phyloP scores from a whole-genome alignment of 345 rosid species.

The Salix purpurea region DNA sequence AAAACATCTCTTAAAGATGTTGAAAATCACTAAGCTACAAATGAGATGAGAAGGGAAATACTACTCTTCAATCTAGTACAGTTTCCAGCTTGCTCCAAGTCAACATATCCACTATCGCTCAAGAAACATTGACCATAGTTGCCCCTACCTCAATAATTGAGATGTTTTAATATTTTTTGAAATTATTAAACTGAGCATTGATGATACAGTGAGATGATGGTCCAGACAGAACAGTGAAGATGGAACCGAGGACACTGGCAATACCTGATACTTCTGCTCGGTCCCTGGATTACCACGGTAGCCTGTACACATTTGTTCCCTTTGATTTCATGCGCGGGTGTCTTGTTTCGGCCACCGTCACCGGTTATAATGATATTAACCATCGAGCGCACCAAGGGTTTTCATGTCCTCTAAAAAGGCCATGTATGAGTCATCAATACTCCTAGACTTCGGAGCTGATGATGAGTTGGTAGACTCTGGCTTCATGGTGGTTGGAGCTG shows the following conservation, averaged over 20 bases:
- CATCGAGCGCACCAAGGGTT: constrained; percentile 94
- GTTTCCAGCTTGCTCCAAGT: background rate
- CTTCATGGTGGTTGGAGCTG: constrained; percentile 40
- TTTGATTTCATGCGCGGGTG: background rate
- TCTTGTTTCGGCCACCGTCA: background rate
- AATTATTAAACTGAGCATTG: background rate
- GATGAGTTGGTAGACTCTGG: constrained; percentile 41
- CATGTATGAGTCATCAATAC: constrained; percentile 81
- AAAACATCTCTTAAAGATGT: background rate
- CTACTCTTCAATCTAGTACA: background rate
- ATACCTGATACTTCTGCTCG: background rate
- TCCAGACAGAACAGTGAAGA: background rate
- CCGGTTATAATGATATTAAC: constrained; percentile 29
- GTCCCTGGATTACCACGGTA: background rate
- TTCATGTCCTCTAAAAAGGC: constrained; percentile 98
- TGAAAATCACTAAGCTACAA: background rate
- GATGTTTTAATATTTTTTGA: background rate
- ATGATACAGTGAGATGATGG: background rate
- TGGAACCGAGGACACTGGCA: background rate
- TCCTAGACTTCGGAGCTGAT: constrained; percentile 53
- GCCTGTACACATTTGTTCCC: constrained; percentile 1
- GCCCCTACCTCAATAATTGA: background rate
- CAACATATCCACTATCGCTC: background rate
- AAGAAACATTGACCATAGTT: background rate
- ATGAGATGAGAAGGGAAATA: background rate